These are phyloP conservation scores for Orbilia quercus DNA, from an alignment of 2,329 filamentous ascomycete genomes.

Conservation along the genomic window DNA sequence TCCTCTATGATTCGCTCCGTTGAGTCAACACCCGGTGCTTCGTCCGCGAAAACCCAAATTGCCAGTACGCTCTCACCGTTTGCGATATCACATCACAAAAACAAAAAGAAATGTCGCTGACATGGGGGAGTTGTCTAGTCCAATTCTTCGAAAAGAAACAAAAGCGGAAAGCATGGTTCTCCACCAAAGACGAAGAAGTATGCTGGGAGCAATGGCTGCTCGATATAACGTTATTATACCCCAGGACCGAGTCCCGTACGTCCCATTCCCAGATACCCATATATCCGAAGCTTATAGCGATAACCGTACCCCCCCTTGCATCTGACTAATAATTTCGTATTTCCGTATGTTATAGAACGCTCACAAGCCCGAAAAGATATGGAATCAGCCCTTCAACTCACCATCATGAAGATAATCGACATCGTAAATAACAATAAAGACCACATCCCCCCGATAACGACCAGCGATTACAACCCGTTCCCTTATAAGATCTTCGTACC, in stretches of 20 bases:
- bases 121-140: slow-evolving; percentile 64
- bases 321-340: not conserved
- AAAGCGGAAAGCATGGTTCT: slow-evolving; percentile 80
- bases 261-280: slow-evolving; percentile 1
- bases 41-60: slow-evolving; percentile 58
- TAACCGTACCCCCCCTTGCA: not conserved
- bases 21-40: slow-evolving; percentile 54
- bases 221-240: slow-evolving; percentile 91
- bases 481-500: slow-evolving; percentile 93
- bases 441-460: slow-evolving; percentile 96
- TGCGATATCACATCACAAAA: too few species aligned
- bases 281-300: not conserved
- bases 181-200: slow-evolving; percentile 86
- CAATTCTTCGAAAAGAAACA: slow-evolving; percentile 96
- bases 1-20: slow-evolving; percentile 75
- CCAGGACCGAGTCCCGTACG: slow-evolving; percentile 86
- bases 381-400: slow-evolving; percentile 87
- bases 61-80: slow-evolving; percentile 44
- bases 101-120: slow-evolving; percentile 2
- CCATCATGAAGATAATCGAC: slow-evolving; percentile 87
- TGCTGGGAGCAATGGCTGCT: slow-evolving; percentile 98
- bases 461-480: slow-evolving; percentile 90
- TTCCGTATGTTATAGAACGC: slow-evolving; percentile 70
- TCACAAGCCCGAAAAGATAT: slow-evolving; percentile 89
- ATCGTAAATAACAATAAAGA: slow-evolving; percentile 90